Conservation (phyloP, 1,284 basidiomycete genomes). For the Malassezia restricta region DNA sequence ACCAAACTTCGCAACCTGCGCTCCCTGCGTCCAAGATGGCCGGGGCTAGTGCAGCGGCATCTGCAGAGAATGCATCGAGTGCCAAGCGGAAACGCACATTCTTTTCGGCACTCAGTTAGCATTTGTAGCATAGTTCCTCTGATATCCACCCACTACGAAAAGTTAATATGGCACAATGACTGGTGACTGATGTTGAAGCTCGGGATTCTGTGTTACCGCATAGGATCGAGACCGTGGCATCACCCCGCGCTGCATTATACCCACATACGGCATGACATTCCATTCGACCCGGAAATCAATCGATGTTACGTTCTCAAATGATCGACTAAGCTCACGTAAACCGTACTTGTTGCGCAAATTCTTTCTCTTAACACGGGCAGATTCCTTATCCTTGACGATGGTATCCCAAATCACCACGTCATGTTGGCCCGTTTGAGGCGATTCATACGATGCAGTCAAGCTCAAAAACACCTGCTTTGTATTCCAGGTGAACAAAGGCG, state of each 20-base stretch:
- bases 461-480: constrained; percentile 76
- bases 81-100: constrained; percentile 16
- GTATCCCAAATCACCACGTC: constrained; percentile 81
- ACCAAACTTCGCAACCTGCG: background rate
- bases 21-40: constrained; percentile 12
- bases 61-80: background rate
- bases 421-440: constrained; percentile 56
- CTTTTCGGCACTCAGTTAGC: constrained; percentile 14
- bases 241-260: constrained; percentile 50
- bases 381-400: constrained; percentile 64
- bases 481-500: constrained; percentile 78
- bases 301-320: constrained; percentile 60
- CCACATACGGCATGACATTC: constrained; percentile 81
- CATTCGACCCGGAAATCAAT: constrained; percentile 69
- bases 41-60: constrained; percentile 4
- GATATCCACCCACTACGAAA: background rate
- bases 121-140: background rate
- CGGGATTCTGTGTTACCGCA: constrained; percentile 1
- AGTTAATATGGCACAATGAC: constrained; percentile 2
- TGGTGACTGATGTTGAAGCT: constrained; percentile 4
- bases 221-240: background rate
- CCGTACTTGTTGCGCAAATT: constrained; percentile 67
- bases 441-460: constrained; percentile 23
- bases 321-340: constrained; percentile 62
- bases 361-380: constrained; percentile 57